Base-by-base conservation (phyloP, 305 asterid species). In the Andrographis paniculata region DNA sequence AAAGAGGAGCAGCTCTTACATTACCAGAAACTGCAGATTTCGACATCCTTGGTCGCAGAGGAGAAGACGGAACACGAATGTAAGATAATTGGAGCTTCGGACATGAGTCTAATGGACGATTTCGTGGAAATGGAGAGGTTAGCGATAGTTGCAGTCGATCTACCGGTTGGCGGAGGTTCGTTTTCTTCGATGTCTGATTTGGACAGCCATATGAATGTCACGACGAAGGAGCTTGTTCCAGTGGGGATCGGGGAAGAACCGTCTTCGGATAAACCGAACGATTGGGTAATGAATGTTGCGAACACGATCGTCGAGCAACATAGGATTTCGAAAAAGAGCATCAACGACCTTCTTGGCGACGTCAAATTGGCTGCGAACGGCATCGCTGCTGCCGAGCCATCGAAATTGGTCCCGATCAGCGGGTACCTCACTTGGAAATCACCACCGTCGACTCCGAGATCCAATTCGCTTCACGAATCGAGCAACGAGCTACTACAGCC, bases 81-180 rank as follows among this genome's bases (percentile, higher is more conserved):
- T 59, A 69, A 63, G 48, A 65, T 42, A 72, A 56, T 73, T 46
- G 93, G 77, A 49, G 78, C 72, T 63, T 69, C 85, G 6, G 91
- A 89, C 43, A 86, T 86, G 86, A 74, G 85, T 47, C 76, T 91
- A 58, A 77, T 91, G 96, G 96, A 91, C 50, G 98, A 91, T 66
- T 91, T 91, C 65, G 87, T 69, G n/a, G 96, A 91, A 67, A 82
- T 91, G 98, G 98, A 91, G 73, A 89, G 76, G 57, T 64, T 85
- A 42, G 97, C 94, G 13, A 75, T 88, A 61, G 94, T 88, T 52
- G 72, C 97, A 49, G 64, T 77, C 9, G 84, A 84, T 33, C 20
- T 55, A 27, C 75, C 75, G 16, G n/a, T n/a, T n/a, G n/a, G n/a
- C 49, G 49, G 1, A 55, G 39, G 22, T 64, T 55, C 69, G 23